phyloP scores from a whole-genome alignment of 192 early-diverging fungal species.

The Pilaira anomala region DNA sequence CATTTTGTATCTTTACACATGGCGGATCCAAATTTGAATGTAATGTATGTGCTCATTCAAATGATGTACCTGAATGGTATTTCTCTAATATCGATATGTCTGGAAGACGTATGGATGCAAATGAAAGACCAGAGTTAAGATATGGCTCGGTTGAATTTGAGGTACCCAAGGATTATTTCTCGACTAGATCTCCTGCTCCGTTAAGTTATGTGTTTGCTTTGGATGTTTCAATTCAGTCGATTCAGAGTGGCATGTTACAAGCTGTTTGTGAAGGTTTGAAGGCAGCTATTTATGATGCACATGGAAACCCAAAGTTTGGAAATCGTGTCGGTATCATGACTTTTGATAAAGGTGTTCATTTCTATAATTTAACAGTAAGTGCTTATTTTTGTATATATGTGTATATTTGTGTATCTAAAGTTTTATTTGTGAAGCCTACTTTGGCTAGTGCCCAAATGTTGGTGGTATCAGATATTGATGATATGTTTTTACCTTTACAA shows the following conservation, averaged over 20 bases:
- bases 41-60: conserved; percentile 87
- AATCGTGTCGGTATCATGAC: conserved; percentile 85
- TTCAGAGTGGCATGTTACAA: conserved; percentile 82
- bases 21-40: conserved; percentile 91
- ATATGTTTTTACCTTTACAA: conserved; percentile 93
- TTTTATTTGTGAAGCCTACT: conserved; percentile 46
- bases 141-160: conserved; percentile 92
- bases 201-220: conserved; percentile 90
- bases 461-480: conserved; percentile 86
- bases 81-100: conserved; percentile 95
- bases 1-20: conserved; percentile 80
- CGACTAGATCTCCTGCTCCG: conserved; percentile 63
- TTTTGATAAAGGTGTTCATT: conserved; percentile 88
- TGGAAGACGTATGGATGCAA: conserved; percentile 81
- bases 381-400: not conserved
- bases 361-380: conserved; percentile 86
- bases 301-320: conserved; percentile 30
- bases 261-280: conserved; percentile 66
- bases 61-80: conserved; percentile 85
- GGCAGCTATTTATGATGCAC: conserved; percentile 61
- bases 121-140: conserved; percentile 84
- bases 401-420: not conserved
- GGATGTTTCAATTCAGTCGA: conserved; percentile 87
- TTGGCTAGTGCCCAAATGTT: conserved; percentile 94
- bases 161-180: conserved; percentile 72